Evolutionary conservation across 2,329 filamentous ascomycete species (phyloP).

Genomic region (Aspergillus sp.): DNA sequence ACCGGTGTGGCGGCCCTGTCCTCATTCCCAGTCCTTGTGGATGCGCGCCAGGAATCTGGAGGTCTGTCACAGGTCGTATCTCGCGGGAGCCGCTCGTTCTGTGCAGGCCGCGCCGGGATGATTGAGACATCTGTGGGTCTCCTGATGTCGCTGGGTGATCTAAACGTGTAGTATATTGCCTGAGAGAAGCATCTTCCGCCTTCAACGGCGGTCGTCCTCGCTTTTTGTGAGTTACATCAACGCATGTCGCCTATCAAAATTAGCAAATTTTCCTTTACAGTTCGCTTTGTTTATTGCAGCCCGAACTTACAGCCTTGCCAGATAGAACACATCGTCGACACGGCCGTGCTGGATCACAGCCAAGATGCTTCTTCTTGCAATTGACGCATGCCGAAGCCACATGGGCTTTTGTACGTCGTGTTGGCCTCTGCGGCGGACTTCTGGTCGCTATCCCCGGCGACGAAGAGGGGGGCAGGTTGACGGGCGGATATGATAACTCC

Average conservation of each 20-base stretch:
- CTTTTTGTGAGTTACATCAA: constrained; percentile 43
- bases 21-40: constrained; percentile 13
- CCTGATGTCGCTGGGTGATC: constrained; percentile 18
- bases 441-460: constrained; percentile 15
- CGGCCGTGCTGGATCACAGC: constrained; percentile 39
- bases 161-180: constrained; percentile 22
- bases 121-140: constrained; percentile 13
- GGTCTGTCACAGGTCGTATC: constrained; percentile 30
- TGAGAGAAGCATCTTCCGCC: constrained; percentile 33
- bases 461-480: constrained; percentile 16
- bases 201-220: constrained; percentile 37
- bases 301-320: constrained; percentile 37
- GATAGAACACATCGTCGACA: constrained; percentile 40
- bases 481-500: constrained; percentile 18
- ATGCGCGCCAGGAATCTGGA: constrained; percentile 21
- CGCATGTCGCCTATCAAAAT: constrained; percentile 29
- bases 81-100: constrained; percentile 31
- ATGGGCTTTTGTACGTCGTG: constrained; percentile 40
- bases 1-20: constrained; percentile 22
- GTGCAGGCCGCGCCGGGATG: constrained; percentile 21
- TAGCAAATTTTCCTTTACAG: neutral
- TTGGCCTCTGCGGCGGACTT: constrained; percentile 29
- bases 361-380: constrained; percentile 42
- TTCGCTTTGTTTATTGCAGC: neutral
- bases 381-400: constrained; percentile 43